Base-by-base conservation (phyloP, 805 yeast species). In the Candida boleticola region DNA sequence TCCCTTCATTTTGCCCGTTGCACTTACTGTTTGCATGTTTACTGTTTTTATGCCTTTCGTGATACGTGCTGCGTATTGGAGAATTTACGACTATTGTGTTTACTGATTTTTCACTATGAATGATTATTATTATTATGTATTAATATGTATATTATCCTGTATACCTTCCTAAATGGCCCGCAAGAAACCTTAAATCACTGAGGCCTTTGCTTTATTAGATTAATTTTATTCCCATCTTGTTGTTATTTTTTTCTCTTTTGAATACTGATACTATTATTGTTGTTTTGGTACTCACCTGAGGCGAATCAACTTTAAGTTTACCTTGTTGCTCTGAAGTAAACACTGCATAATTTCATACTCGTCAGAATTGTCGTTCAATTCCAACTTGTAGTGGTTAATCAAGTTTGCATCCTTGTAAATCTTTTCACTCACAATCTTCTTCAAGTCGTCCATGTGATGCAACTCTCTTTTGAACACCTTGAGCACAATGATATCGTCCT, bases 351-450 rank as follows among this genome's bases (percentile, higher is more conserved):
- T 43, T 5, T 48, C 43, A 1, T 46, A 40, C 13, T 42, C 58
- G 11, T 44, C 52, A 5, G 37, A 46, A 31, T 44, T 51, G 16
- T 47, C 47, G 13, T 45, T 42, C 5, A 48, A 47, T 29, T 47
- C 47, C 34, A 64, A 53, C 17, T 46, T 52, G 45, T 63, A 64
- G 40, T 61, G 68, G 39, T 51, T 46, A 14, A 50, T 52, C 37
- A 61, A 49, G 34, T 52, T 55, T 35, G 47, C 50, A 40, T 64
- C 67, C 35, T 58, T 61, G 45, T 61, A 64, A 27, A 64, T 57
- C 48, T 63, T 63, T 47, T 45, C 50, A 31, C 58, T 53, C 5
- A 64, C 39, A 29, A 58, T 39, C 45, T 52, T 57, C 45, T 64
- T 64, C 40, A 63, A 48, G 43, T 58, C 50, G 3, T 40, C 51